phyloP scores from a whole-genome alignment of 225 moss, liverwort and hornwort genomes.

The Asterella californica region DNA sequence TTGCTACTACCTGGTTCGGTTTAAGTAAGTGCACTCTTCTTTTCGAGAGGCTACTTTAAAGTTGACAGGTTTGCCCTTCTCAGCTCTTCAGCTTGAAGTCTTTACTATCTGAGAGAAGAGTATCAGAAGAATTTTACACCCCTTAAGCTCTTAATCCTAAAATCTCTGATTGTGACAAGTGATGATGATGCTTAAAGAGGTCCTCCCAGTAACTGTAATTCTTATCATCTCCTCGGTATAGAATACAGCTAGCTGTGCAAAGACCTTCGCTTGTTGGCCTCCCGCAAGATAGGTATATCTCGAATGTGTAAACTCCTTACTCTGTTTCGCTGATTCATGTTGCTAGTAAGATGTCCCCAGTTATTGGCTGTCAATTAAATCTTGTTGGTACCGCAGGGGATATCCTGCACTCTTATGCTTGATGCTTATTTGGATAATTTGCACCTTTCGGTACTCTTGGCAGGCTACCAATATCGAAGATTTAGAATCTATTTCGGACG shows the following conservation, averaged over 20 bases:
- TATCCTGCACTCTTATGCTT: neutral
- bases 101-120: neutral
- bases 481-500: neutral
- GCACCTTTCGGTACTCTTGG: neutral
- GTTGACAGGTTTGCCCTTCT: neutral
- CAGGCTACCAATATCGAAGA: too few relatives aligned
- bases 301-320: neutral
- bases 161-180: neutral
- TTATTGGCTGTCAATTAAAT: neutral
- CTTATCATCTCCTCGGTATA: neutral
- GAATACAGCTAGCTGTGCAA: neutral
- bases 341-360: neutral
- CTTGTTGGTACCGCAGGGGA: neutral
- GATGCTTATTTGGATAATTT: too few relatives aligned
- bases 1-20: too few relatives aligned
- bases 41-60: neutral
- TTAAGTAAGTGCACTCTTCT: neutral
- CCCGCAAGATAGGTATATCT: neutral
- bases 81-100: neutral
- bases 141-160: neutral
- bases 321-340: neutral
- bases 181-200: neutral
- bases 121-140: neutral
- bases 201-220: neutral
- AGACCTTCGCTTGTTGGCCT: neutral